These are phyloP conservation scores for Coemansia reversa DNA, from an alignment of 192 early-diverging fungal genomes.

Conservation along the genomic window DNA sequence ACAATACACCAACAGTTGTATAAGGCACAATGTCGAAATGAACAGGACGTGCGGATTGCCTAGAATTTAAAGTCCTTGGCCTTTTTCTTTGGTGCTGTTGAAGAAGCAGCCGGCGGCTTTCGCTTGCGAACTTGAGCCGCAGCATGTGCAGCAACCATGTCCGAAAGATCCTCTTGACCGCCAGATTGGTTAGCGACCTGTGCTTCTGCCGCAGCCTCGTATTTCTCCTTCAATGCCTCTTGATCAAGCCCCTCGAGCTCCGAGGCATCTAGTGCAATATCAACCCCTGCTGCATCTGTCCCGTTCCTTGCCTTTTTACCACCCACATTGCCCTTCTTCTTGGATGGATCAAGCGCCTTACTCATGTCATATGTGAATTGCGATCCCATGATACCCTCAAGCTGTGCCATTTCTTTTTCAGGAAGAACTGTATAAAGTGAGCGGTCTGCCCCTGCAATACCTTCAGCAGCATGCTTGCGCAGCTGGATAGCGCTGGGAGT, in stretches of 20 bases:
- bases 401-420: conserved; percentile 65
- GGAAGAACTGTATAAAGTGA: conserved; percentile 84
- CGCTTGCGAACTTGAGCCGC: conserved; percentile 66
- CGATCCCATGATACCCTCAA: conserved; percentile 91
- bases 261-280: conserved; percentile 85
- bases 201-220: conserved; percentile 68
- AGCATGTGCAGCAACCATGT: conserved; percentile 86
- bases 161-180: conserved; percentile 75
- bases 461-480: conserved; percentile 66
- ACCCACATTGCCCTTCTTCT: conserved; percentile 23
- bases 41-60: neutral
- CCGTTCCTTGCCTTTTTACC: conserved; percentile 57
- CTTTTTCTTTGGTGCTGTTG: conserved; percentile 44
- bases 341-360: conserved; percentile 52
- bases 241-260: conserved; percentile 82
- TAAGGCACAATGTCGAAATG: neutral
- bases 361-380: conserved; percentile 85
- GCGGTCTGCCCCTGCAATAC: conserved; percentile 45
- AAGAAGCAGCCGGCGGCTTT: conserved; percentile 61
- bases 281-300: conserved; percentile 59
- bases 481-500: conserved; percentile 92
- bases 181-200: conserved; percentile 11
- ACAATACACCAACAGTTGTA: neutral
- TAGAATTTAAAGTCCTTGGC: conserved; percentile 53
- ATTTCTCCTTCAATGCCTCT: conserved; percentile 72